Conservation (phyloP, 2,329 filamentous ascomycete genomes). For the Sporothrix euskadiensis region DNA sequence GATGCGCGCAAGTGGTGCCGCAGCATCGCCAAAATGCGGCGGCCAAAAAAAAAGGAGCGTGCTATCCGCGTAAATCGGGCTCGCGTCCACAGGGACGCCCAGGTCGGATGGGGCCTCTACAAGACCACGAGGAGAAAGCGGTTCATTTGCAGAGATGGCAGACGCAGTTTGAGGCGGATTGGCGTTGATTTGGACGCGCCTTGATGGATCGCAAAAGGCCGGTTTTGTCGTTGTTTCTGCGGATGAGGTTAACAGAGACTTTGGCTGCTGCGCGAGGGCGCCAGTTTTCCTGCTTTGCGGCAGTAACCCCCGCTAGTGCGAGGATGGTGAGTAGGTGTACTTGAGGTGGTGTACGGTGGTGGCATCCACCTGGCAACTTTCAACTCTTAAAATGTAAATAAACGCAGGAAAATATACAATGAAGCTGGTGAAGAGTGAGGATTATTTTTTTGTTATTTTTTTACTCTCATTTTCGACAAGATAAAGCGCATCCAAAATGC, state of each 20-base stretch:
- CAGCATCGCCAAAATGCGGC: constrained; percentile 32
- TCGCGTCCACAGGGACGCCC: constrained; percentile 52
- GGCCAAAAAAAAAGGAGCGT: constrained; percentile 26
- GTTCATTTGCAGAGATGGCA: constrained; percentile 56
- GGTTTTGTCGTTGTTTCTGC: constrained; percentile 43
- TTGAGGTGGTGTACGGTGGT: neutral
- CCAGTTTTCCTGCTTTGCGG: constrained; percentile 30
- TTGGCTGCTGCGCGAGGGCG: constrained; percentile 28
- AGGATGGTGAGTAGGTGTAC: constrained; percentile 13
- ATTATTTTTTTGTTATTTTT: neutral
- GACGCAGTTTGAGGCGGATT: constrained; percentile 43
- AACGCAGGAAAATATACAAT: neutral
- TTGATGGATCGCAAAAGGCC: constrained; percentile 54
- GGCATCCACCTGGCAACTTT: neutral
- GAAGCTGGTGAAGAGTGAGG: no score
- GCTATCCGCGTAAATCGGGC: constrained; percentile 43
- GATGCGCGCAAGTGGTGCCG: constrained; percentile 23
- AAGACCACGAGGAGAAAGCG: constrained; percentile 53
- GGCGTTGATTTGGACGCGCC: constrained; percentile 47
- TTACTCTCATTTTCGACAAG: neutral
- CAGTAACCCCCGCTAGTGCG: constrained; percentile 15
- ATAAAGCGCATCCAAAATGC: neutral
- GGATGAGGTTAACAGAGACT: constrained; percentile 34
- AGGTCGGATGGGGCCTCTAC: constrained; percentile 50
- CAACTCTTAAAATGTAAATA: neutral